Evolutionary conservation across 2,329 filamentous ascomycete species (phyloP).

Genomic region (Xylariomycetidae sp.): DNA sequence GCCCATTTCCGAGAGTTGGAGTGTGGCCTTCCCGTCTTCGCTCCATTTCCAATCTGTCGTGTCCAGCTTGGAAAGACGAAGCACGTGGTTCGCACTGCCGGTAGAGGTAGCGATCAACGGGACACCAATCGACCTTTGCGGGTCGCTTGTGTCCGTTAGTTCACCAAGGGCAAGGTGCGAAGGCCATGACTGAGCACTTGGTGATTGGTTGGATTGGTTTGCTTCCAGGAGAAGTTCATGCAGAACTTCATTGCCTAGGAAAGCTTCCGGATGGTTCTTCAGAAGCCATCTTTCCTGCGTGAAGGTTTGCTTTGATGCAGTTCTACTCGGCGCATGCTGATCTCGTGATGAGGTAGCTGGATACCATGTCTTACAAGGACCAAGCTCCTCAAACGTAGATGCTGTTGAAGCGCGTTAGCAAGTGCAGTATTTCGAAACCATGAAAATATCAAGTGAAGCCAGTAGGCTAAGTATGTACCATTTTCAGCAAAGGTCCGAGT

Average conservation of each 20-base stretch:
- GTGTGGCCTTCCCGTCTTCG: constrained; percentile 34
- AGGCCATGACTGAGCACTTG: constrained; percentile 8
- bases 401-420: constrained; percentile 19
- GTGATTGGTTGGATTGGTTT: constrained; percentile 5
- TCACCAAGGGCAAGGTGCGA: constrained; percentile 52
- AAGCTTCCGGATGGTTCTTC: constrained; percentile 45
- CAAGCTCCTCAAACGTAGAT: constrained; percentile 21
- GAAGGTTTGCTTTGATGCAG: constrained; percentile 16
- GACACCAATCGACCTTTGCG: constrained; percentile 18
- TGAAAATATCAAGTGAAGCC: too few relatives aligned
- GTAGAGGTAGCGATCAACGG: constrained; percentile 41
- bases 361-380: constrained; percentile 19
- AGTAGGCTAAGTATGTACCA: constrained; percentile 16
- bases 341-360: constrained; percentile 7
- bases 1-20: constrained; percentile 39
- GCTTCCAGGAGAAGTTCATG: constrained; percentile 18
- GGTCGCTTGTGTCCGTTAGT: constrained; percentile 35
- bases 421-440: too few relatives aligned
- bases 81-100: constrained; percentile 52
- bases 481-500: constrained; percentile 19
- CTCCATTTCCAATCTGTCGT: constrained; percentile 51
- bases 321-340: constrained; percentile 6
- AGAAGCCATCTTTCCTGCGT: constrained; percentile 40
- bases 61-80: constrained; percentile 48
- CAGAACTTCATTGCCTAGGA: constrained; percentile 22